Evolutionary conservation across 345 rosid genomes (phyloP).

Genomic region (Brassica nigra): DNA sequence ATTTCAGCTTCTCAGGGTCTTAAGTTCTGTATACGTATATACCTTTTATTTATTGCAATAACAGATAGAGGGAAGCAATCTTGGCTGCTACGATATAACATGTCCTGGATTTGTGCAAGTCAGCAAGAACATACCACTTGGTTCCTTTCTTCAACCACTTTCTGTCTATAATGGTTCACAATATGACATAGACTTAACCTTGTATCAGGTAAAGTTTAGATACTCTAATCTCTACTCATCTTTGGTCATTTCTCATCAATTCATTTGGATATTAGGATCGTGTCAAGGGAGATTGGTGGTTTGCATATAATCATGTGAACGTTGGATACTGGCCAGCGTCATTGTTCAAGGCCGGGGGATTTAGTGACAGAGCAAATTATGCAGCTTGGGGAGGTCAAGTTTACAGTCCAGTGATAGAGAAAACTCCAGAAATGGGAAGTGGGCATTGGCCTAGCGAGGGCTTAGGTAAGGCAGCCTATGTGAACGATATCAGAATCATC

Average conservation of each 20-base stretch:
- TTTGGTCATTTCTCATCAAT: not conserved
- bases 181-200: slow-evolving; percentile 9
- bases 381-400: slow-evolving; percentile 41
- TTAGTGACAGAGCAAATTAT: slow-evolving; percentile 1
- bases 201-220: slow-evolving; percentile 26
- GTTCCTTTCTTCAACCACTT: slow-evolving; percentile 23
- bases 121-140: slow-evolving; percentile 32
- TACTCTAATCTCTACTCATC: not conserved
- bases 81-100: slow-evolving; percentile 18
- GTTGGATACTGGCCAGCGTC: slow-evolving; percentile 43
- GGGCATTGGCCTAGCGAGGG: slow-evolving; percentile 40
- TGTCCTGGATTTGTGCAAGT: slow-evolving; percentile 44
- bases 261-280: slow-evolving; percentile 31
- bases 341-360: slow-evolving; percentile 16
- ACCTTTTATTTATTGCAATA: not conserved
- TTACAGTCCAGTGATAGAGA: slow-evolving; percentile 26
- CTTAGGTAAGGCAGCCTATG: slow-evolving; percentile 21
- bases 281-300: slow-evolving; percentile 43
- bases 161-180: slow-evolving; percentile 25
- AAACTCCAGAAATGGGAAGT: slow-evolving; percentile 37
- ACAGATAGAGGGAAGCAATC: slow-evolving; percentile 20
- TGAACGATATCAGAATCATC: slow-evolving; percentile 20
- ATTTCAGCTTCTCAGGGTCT: not conserved
- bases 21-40: not conserved
- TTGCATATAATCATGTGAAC: not conserved